Evolutionary conservation across 768 basidiomycete genomes (phyloP), one percentile per base, ranked within the genome.

Genomic region (Calocybe cyanea): DNA sequence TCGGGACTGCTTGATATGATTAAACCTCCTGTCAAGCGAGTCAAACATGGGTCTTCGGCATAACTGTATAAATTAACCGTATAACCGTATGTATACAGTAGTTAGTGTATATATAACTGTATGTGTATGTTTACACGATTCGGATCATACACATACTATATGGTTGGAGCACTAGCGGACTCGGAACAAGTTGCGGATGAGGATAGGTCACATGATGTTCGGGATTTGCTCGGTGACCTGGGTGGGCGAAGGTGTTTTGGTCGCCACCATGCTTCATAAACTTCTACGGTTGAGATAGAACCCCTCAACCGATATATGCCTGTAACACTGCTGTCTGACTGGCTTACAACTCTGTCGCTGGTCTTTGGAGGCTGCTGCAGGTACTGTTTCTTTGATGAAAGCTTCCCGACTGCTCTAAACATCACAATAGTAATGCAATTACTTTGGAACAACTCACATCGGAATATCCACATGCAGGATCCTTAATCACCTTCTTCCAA

Each of bases 341-440:
- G 86, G 88, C 45, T 75, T 7, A 65, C 80, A 8, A 82, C 89
- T 0, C 61, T 94, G 19, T 68, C 80, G 1, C 69, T 93, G 17
- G 78, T 93, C 8, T 94, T 96, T 58, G 92, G 91, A 1, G 93
- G 93, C 1, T 96, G 93, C 64, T 96, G 93, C 72, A 83, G 83
- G 76, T 78, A 40, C 18, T 20, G 41, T 3, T 13, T 25, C n/a
- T 25, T 31, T 28, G n/a, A 15, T 21, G 24, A 36, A 2, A 14
- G 34, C 25, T 9, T 35, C 34, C 17, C 5, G 40, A 30, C 37
- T 28, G 38, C 44, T 3, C 34, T 24, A 38, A 13, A 14, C 7
- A 7, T 14, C n/a, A 4, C 20, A 14, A 14, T 57, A 89, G 87
- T 56, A 92, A 91, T 62, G 89, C 89, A 24, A 72, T 88, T 47